Evolutionary conservation across 2,329 filamentous ascomycete genomes (phyloP), one percentile per base, ranked within the genome.

Genomic region (Neonectria punicea): DNA sequence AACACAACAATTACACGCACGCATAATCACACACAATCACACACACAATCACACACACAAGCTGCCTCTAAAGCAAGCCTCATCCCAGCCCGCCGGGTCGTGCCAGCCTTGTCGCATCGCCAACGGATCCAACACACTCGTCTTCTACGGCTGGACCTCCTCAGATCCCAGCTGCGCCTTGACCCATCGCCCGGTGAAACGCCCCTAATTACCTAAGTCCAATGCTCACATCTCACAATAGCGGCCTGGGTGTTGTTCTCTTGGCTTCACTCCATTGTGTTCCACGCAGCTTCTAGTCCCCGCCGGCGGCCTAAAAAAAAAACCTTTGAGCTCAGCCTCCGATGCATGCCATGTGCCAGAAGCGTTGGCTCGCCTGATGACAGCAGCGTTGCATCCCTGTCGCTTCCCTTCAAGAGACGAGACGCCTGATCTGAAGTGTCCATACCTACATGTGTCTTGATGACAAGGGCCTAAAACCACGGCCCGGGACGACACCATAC

Each of bases 51-150:
- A 60, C 49, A 53, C 49, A 46, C 28, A 13, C 16, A 13, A 30
- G 39, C 50, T 41, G 13, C 55, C 50, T 46, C 51, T 47, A 39
- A 32, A 46, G 50, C 61, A 63, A 51, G 47, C 56, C 44, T 47
- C 51, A 63, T 63, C 61, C 56, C 44, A 30, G 53, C 43, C 50
- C n/a, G 44, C 36, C 50, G 51, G 61, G 55, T 64, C 56, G 51
- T 59, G 56, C 56, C 61, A 58, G 56, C 61, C 44, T 43, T 30
- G 61, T 58, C 28, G 34, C 44, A 20, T 41, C 50, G 41, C 22
- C 34, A 6, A 28, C 44, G 43, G 44, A 36, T 50, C 56, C 39
- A 53, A 28, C 61, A 59, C 61, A 59, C 44, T 32, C 47, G 18
- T 49, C 20, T 13, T 36, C 20, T 39, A 41, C 43, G 46, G 18